Evolutionary conservation across 1,139 yeast species (phyloP).

Genomic region (Protomyces inundatus): DNA sequence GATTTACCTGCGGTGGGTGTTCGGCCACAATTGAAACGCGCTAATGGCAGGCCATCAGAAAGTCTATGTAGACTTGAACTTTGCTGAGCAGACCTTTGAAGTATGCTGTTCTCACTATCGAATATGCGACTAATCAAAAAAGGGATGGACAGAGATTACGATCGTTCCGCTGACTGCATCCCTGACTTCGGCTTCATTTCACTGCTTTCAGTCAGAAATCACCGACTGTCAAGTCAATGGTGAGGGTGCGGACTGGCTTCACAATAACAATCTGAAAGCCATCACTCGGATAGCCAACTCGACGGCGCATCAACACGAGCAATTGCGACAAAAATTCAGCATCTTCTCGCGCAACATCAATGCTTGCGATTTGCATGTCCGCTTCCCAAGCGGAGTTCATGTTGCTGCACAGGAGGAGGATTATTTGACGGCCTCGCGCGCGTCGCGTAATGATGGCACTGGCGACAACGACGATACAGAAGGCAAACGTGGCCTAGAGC

Average conservation of each 20-base stretch:
- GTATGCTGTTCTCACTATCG: not conserved
- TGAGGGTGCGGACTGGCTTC: conserved; percentile 47
- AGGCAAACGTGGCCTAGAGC: conserved; percentile 37
- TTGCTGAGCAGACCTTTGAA: conserved; percentile 11
- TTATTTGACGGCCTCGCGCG: conserved; percentile 24
- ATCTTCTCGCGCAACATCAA: conserved; percentile 42
- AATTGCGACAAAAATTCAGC: conserved; percentile 44
- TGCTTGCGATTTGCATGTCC: conserved; percentile 66
- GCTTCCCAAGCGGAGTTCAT: conserved; percentile 66
- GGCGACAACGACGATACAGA: conserved; percentile 43
- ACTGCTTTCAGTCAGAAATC: conserved; percentile 70
- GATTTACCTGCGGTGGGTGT: conserved; percentile 1
- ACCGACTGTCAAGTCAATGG: conserved; percentile 61
- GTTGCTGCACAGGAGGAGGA: conserved; percentile 38
- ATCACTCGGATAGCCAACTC: conserved; percentile 37
- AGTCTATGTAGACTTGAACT: conserved; percentile 17
- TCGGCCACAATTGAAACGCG: not conserved
- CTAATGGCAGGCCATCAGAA: conserved; percentile 16
- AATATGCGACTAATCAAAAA: conserved; percentile 29
- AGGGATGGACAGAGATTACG: conserved; percentile 81
- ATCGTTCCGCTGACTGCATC: conserved; percentile 63
- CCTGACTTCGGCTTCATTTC: conserved; percentile 59
- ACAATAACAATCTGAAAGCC: conserved; percentile 59
- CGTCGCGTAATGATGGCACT: conserved; percentile 29
- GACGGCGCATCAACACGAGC: conserved; percentile 39